phyloP scores from a whole-genome alignment of 2,329 filamentous ascomycete species.

The Talaromyces sp. region DNA sequence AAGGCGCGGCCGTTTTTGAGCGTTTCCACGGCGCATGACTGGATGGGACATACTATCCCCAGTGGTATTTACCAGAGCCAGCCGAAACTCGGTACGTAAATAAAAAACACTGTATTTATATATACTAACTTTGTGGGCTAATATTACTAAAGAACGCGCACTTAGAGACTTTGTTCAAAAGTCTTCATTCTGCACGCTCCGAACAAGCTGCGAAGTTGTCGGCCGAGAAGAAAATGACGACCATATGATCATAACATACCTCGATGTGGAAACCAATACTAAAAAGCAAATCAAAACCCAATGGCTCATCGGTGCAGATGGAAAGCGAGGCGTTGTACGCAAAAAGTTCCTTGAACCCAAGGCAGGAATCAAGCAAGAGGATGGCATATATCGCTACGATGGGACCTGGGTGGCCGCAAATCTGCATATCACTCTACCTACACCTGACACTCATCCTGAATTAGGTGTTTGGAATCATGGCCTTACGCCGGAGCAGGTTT shows the following conservation, averaged over 20 bases:
- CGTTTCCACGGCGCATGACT: neutral
- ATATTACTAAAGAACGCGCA: neutral
- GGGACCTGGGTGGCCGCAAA: conserved; percentile 27
- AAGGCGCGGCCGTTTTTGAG: neutral
- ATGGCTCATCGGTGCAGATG: conserved; percentile 24
- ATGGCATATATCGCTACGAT: conserved; percentile 17
- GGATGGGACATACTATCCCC: neutral
- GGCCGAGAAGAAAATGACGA: neutral
- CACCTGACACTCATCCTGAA: conserved; percentile 21
- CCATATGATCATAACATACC: neutral
- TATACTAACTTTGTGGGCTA: neutral
- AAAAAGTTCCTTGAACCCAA: conserved; percentile 25
- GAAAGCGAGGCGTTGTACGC: conserved; percentile 26
- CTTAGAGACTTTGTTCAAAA: neutral
- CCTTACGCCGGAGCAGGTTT: conserved; percentile 22
- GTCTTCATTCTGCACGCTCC: conserved; percentile 1
- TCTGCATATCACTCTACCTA: conserved; percentile 22
- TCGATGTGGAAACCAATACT: neutral
- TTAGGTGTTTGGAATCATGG: conserved; percentile 25
- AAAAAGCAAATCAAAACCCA: conserved; percentile 7
- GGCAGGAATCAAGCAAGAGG: conserved; percentile 19
- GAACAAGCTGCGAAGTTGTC: conserved; percentile 4
- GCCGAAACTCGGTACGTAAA: conserved; percentile 5
- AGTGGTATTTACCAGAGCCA: conserved; percentile 2
- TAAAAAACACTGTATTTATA: neutral